Base-by-base conservation (phyloP, 169 alveolate genomes). In the Cryptosporidium parvum region DNA sequence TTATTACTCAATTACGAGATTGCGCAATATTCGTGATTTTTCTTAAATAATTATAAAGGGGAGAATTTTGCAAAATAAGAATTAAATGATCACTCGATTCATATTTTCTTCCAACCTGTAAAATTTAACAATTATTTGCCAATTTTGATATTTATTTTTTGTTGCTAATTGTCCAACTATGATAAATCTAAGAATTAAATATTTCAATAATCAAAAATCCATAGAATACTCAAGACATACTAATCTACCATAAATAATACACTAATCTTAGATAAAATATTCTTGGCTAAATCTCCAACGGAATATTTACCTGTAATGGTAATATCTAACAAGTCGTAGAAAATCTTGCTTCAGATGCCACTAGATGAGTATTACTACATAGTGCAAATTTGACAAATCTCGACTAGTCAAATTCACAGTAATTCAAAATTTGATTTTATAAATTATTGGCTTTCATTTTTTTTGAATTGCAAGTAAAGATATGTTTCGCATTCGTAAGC, bases 401-500 rank as follows among this genome's bases (percentile, higher is more conserved):
- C 37, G 23, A 8, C 67, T 56, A 56, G 12, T 56, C 67, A 56
- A 26, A 56, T 21, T 26, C 37, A 21, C 35, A 5, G 1, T 9
- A n/a, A 56, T 21, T 3, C 2, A 23, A 56, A 23, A 2, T 4
- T n/a, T 56, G 67, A 42, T 9, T 23, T 23, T 21, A n/a, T 8
- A n/a, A 10, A 6, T 8, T 8, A 21, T 56, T 23, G 35, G 6
- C 26, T 4, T 21, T 9, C 14, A 1, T 5, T 23, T 3, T 26
- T 26, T 16, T n/a, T 23, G 8, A 16, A 69, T 9, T 31, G 2
- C 58, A 39, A 29, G 80, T 42, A 69, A 16, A 69, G 31, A 12
- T 69, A 69, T 1, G 80, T 51, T 52, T 71, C 85, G 10, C 85
- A 71, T 35, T 71, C 85, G 7, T 51, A 71, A 3, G 85, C 85